phyloP scores from a whole-genome alignment of 2,329 filamentous ascomycete genomes.

The Cercospora sesami region DNA sequence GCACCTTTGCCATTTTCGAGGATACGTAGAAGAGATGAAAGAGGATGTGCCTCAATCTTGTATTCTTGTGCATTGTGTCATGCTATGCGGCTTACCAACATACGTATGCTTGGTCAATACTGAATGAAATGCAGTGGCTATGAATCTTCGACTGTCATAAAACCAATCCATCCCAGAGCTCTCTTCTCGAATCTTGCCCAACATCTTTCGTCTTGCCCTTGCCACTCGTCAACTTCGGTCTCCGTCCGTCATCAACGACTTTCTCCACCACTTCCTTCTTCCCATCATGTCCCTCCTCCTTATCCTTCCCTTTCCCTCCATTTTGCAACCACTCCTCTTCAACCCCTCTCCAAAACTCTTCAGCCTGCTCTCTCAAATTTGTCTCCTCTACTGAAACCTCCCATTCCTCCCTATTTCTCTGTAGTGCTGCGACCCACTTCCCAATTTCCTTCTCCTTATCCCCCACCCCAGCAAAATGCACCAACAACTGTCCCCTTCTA shows the following conservation, averaged over 20 bases:
- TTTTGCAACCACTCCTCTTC: slow-evolving; percentile 10
- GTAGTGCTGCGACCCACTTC: slow-evolving; percentile 41
- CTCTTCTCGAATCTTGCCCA: neutral
- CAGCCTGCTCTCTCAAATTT: slow-evolving; percentile 38
- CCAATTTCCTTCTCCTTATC: slow-evolving; percentile 38
- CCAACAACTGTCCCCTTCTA: slow-evolving; percentile 43
- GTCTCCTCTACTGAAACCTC: slow-evolving; percentile 39
- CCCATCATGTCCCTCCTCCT: neutral
- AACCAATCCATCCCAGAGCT: slow-evolving; percentile 4
- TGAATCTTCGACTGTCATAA: neutral
- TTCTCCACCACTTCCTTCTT: neutral
- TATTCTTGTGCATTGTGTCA: neutral
- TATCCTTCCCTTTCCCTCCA: neutral
- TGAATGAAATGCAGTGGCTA: neutral
- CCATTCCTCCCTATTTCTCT: slow-evolving; percentile 38
- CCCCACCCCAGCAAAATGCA: slow-evolving; percentile 44
- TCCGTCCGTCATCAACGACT: neutral
- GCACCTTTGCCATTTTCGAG: neutral
- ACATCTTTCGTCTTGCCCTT: neutral
- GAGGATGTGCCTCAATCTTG: neutral
- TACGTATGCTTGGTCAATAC: neutral
- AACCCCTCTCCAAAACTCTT: slow-evolving; percentile 36
- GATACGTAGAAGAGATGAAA: neutral
- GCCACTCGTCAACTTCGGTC: neutral
- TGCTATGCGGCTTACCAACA: neutral